Evolutionary conservation across 805 yeast genomes (phyloP).

Genomic region (Pichia sporocuriosa): DNA sequence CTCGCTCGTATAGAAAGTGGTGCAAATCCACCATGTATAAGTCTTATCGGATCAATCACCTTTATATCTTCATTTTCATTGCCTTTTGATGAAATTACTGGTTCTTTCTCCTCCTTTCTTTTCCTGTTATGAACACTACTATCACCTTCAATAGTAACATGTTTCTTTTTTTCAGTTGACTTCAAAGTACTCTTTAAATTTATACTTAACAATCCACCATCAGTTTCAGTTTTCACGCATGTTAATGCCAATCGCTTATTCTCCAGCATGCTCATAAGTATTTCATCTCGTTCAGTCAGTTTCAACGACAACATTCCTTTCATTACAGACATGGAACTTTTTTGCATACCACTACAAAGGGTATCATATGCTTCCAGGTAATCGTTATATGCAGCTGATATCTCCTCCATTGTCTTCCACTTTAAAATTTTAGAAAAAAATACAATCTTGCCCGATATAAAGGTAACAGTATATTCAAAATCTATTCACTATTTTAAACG

Average conservation of each 20-base stretch:
- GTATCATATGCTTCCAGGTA: slow-evolving; percentile 3
- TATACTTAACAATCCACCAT: neutral
- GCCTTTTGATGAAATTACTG: slow-evolving; percentile 15
- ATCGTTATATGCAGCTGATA: slow-evolving; percentile 3
- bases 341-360: neutral
- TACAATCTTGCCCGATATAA: no score
- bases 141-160: neutral
- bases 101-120: slow-evolving; percentile 5
- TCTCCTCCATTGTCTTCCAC: neutral
- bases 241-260: slow-evolving; percentile 5
- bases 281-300: slow-evolving; percentile 14
- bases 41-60: slow-evolving; percentile 18
- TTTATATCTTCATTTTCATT: slow-evolving; percentile 2
- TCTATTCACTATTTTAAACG: no score
- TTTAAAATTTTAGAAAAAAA: no score
- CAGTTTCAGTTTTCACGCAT: slow-evolving; percentile 4
- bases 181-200: slow-evolving; percentile 1
- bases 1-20: slow-evolving; percentile 18
- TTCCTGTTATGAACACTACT: neutral
- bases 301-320: slow-evolving; percentile 5
- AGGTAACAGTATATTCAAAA: no score
- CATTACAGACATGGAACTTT: neutral
- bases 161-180: neutral
- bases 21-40: slow-evolving; percentile 26
- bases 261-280: slow-evolving; percentile 7